Percentiles rank a stretch among this genome's conserved stretches.
These are phyloP conservation scores for Apophysomyces sp. DNA, from an alignment of 371 early-diverging fungal species.

Conservation along the genomic window DNA sequence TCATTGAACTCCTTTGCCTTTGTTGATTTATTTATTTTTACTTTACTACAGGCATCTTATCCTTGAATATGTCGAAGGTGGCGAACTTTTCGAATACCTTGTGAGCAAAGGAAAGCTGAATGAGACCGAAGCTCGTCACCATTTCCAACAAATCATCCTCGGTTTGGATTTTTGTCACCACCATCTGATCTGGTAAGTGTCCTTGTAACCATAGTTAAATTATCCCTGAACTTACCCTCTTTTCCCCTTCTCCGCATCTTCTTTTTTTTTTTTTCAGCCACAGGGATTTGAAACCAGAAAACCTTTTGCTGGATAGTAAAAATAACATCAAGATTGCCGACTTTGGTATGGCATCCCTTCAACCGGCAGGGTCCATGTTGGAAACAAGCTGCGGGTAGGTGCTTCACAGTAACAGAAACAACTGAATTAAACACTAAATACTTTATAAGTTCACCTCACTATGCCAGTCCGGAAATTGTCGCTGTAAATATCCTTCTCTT, in stretches of 20 bases:
- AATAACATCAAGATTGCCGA: constrained; percentile 84
- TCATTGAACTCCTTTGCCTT: not conserved
- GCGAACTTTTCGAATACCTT: constrained; percentile 50
- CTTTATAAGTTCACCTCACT: constrained; percentile 77
- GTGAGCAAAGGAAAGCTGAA: constrained; percentile 44
- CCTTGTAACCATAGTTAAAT: not conserved
- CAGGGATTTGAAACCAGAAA: constrained; percentile 96
- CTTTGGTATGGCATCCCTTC: constrained; percentile 84
- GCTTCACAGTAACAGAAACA: not conserved
- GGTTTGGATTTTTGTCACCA: constrained; percentile 94
- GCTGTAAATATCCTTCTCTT: constrained; percentile 45
- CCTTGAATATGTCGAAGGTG: constrained; percentile 51
- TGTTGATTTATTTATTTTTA: not conserved
- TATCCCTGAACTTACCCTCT: not conserved
- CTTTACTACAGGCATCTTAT: constrained; percentile 31
- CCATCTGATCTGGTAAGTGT: constrained; percentile 44
- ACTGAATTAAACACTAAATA: not conserved
- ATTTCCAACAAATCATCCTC: constrained; percentile 94
- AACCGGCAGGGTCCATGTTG: constrained; percentile 68
- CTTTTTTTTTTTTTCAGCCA: constrained; percentile 59
- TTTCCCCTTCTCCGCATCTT: too few relatives aligned
- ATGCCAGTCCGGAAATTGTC: constrained; percentile 94
- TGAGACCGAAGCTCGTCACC: constrained; percentile 86
- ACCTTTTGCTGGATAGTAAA: constrained; percentile 85
- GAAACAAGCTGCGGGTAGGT: constrained; percentile 79